Percentiles rank a stretch among this genome's conserved stretches.
Conservation (phyloP, 2,329 filamentous ascomycete genomes). For the Calonectria henricotiae region DNA sequence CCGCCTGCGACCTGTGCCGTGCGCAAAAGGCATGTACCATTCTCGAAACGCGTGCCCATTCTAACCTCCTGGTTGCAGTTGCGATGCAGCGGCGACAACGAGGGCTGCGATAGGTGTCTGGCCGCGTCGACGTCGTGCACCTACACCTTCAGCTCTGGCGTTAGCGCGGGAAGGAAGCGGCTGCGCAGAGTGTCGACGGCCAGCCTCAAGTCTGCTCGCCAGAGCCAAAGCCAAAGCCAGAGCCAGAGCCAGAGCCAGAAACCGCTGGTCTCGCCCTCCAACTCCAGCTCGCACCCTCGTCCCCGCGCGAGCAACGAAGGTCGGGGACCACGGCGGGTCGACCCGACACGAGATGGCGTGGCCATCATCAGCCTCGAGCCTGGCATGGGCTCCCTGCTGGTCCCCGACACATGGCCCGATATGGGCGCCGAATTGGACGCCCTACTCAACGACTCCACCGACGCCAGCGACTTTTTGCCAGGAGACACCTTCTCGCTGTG, state of each 20-base stretch:
- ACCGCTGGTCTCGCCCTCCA: neutral
- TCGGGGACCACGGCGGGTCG: neutral
- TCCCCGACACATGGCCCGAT: neutral
- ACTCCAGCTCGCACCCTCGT: neutral
- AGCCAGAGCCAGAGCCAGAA: neutral
- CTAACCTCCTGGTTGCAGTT: neutral
- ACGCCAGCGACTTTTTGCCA: neutral
- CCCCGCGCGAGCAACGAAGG: neutral
- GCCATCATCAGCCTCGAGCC: neutral
- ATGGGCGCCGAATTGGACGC: neutral
- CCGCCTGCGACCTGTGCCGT: neutral
- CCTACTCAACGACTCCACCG: neutral
- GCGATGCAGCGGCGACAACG: neutral
- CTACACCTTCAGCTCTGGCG: neutral
- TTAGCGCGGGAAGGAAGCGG: slow-evolving; percentile 1
- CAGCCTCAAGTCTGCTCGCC: neutral
- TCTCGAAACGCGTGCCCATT: neutral
- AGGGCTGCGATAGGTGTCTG: neutral
- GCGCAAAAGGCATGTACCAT: neutral
- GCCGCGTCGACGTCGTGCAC: neutral
- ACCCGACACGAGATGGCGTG: neutral
- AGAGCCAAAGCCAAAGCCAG: neutral
- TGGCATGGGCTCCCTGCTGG: neutral
- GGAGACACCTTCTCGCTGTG: neutral
- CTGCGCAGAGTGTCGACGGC: neutral